These are phyloP conservation scores for Fusarium albidum DNA, from an alignment of 2,329 filamentous ascomycete species.

Conservation along the genomic window DNA sequence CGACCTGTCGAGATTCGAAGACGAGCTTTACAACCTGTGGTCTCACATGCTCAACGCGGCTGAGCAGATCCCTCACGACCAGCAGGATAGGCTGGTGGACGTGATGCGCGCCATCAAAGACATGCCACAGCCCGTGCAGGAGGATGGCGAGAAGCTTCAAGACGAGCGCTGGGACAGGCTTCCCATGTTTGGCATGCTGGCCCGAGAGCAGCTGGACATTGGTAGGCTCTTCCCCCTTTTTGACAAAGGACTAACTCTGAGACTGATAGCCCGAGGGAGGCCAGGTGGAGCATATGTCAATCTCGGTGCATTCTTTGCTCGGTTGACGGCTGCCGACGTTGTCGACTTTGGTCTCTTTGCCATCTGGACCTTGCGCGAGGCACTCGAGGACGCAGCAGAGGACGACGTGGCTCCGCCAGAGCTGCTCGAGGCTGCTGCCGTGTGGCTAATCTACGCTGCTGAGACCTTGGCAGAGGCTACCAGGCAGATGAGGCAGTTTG, in stretches of 20 bases:
- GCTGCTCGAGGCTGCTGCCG: constrained; percentile 9
- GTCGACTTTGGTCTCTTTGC: constrained; percentile 28
- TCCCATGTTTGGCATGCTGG: constrained; percentile 26
- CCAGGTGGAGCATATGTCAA: constrained; percentile 17
- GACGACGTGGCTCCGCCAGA: constrained; percentile 10
- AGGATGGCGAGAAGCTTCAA: constrained; percentile 19
- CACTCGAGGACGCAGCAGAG: constrained; percentile 27
- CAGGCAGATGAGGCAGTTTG: constrained; percentile 26
- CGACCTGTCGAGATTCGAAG: constrained; percentile 19
- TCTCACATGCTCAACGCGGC: constrained; percentile 24
- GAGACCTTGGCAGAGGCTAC: not conserved
- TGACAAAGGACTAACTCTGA: not conserved
- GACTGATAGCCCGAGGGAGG: constrained; percentile 19
- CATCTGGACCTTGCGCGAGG: constrained; percentile 28
- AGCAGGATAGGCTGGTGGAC: constrained; percentile 34
- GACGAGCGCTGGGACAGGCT: constrained; percentile 28
- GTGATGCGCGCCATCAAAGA: constrained; percentile 29
- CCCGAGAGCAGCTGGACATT: constrained; percentile 28
- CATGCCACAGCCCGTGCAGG: constrained; percentile 15
- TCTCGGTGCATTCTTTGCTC: constrained; percentile 30
- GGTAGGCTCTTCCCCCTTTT: constrained; percentile 4
- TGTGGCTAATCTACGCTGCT: constrained; percentile 27
- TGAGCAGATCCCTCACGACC: constrained; percentile 30
- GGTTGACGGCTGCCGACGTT: constrained; percentile 13
- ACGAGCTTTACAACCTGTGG: constrained; percentile 25